Conservation (phyloP, 139 green algal species). For the Auxenochlorella protothecoides region DNA sequence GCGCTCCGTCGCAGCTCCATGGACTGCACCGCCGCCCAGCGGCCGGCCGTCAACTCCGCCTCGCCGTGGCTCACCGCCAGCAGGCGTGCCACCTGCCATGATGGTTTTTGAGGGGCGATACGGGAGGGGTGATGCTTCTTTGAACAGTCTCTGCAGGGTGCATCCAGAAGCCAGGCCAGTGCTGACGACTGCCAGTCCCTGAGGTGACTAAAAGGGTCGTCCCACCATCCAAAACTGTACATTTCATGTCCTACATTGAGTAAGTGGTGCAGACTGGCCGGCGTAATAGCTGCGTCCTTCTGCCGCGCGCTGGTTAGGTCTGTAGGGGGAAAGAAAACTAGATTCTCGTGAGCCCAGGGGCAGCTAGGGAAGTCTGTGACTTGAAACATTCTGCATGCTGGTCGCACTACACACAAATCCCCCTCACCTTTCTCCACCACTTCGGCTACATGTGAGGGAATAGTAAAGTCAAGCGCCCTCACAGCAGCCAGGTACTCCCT, state of each 20-base stretch:
- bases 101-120: background rate
- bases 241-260: background rate
- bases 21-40: conserved; percentile 17
- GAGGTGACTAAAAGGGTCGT: background rate
- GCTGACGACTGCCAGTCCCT: background rate
- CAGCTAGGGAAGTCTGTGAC: background rate
- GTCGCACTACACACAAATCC: background rate
- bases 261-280: background rate
- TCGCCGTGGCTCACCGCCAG: conserved; percentile 31
- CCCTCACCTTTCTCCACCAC: background rate
- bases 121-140: background rate
- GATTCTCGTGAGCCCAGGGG: background rate
- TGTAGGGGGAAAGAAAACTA: background rate
- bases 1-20: conserved; percentile 20
- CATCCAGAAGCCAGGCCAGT: background rate
- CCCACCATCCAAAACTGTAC: background rate
- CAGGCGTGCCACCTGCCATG: conserved; percentile 23
- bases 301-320: conserved; percentile 20
- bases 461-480: background rate
- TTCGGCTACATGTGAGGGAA: background rate
- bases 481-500: no score
- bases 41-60: conserved; percentile 12
- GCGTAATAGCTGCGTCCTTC: conserved; percentile 5
- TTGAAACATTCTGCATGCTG: background rate
- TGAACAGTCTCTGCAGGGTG: background rate